Percentiles rank a stretch among this genome's conserved stretches.
Evolutionary conservation across 768 basidiomycete genomes (phyloP).

Genomic region (Termitomyces sp.): DNA sequence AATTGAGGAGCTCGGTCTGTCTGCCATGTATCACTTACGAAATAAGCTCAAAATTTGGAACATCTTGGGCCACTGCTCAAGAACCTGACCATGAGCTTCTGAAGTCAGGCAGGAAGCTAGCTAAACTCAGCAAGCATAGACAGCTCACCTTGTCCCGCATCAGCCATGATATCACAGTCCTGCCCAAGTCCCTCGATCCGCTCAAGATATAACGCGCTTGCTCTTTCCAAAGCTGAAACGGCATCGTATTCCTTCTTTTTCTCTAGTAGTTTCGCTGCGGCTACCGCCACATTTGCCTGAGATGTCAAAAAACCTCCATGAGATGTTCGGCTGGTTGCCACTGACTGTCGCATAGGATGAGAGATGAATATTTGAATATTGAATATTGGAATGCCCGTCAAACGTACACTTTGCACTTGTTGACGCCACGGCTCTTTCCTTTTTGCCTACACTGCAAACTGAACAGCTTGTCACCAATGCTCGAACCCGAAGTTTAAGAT

Average conservation of each 20-base stretch:
- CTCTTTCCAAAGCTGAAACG: slow-evolving; percentile 63
- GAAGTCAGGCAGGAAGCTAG: neutral
- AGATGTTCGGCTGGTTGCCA: slow-evolving; percentile 44
- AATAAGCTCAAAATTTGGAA: slow-evolving; percentile 69
- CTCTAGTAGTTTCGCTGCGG: slow-evolving; percentile 53
- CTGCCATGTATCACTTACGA: slow-evolving; percentile 34
- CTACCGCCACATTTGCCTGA: slow-evolving; percentile 39
- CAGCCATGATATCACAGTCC: slow-evolving; percentile 73
- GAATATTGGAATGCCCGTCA: neutral
- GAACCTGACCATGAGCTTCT: slow-evolving; percentile 68
- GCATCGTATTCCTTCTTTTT: slow-evolving; percentile 82
- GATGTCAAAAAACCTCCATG: slow-evolving; percentile 33
- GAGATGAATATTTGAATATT: neutral
- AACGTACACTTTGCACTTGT: slow-evolving; percentile 9
- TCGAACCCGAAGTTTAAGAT: neutral
- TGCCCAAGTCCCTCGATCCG: slow-evolving; percentile 64
- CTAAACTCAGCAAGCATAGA: neutral
- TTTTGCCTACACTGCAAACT: neutral
- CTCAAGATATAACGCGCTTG: slow-evolving; percentile 56
- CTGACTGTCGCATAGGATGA: slow-evolving; percentile 47
- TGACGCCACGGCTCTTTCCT: neutral
- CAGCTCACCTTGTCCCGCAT: slow-evolving; percentile 59
- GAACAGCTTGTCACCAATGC: neutral
- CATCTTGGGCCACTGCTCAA: slow-evolving; percentile 81
- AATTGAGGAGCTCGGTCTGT: neutral